These are phyloP conservation scores for Diaporthe sp. DNA, from an alignment of 2,329 filamentous ascomycete species.

Conservation along the genomic window DNA sequence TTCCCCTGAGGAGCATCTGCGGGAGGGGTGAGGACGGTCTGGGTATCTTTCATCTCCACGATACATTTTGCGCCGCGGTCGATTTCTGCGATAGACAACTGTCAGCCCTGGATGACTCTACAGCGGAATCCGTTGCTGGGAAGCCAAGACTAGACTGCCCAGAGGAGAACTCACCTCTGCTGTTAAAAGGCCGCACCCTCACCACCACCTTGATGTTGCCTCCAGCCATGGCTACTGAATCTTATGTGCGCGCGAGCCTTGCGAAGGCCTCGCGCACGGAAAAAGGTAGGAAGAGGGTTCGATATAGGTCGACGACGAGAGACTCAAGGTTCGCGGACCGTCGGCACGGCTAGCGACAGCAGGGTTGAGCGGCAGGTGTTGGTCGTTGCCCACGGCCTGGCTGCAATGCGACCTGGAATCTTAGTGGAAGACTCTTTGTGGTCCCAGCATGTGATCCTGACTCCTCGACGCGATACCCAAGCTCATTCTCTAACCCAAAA, in stretches of 20 bases:
- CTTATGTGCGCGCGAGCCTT: constrained; percentile 36
- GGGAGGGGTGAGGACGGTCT: constrained; percentile 87
- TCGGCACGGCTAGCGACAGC: constrained; percentile 10
- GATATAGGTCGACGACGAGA: background rate
- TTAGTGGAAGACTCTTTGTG: constrained; percentile 34
- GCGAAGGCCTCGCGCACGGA: constrained; percentile 34
- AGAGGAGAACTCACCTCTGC: constrained; percentile 75
- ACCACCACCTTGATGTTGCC: constrained; percentile 99
- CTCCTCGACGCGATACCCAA: constrained; percentile 34
- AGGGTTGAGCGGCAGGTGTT: constrained; percentile 16
- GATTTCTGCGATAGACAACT: constrained; percentile 71
- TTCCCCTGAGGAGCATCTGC: constrained; percentile 74
- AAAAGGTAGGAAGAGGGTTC: background rate
- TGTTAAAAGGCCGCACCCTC: constrained; percentile 94
- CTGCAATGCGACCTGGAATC: constrained; percentile 14
- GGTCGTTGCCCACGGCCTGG: constrained; percentile 7
- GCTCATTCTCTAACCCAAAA: constrained; percentile 40
- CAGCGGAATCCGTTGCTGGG: background rate
- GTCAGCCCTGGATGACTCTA: constrained; percentile 22
- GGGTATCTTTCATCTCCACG: constrained; percentile 93
- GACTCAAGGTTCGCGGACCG: background rate
- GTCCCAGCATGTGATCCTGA: constrained; percentile 41
- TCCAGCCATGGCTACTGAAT: constrained; percentile 72
- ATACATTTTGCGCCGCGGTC: constrained; percentile 96
- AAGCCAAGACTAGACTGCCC: background rate